These are phyloP conservation scores for Rhodofomes roseus DNA, from an alignment of 1,284 basidiomycete genomes.

Conservation along the genomic window DNA sequence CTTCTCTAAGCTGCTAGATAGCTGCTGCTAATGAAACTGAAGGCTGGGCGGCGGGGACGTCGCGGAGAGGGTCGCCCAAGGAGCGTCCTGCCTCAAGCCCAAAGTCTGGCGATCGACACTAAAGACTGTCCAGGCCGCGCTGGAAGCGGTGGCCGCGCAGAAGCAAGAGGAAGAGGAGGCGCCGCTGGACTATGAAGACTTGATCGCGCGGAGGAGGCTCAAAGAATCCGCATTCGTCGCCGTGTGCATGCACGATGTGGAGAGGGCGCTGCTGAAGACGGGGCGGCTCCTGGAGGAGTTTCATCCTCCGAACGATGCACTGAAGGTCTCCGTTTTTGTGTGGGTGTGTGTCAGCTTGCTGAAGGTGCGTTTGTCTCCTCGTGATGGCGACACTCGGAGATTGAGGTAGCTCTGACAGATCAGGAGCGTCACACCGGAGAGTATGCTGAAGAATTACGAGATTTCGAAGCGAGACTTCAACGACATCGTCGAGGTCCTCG, in stretches of 20 bases:
- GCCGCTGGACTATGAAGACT: conserved; percentile 13
- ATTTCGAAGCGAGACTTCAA: conserved; percentile 17
- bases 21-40: background rate
- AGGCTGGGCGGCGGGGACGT: conserved; percentile 33
- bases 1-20: background rate
- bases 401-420: background rate
- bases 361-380: conserved; percentile 8
- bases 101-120: conserved; percentile 27
- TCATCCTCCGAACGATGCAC: conserved; percentile 13
- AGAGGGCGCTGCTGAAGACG: conserved; percentile 18
- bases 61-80: conserved; percentile 28
- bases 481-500: conserved; percentile 18
- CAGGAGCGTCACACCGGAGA: conserved; percentile 10
- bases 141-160: conserved; percentile 9
- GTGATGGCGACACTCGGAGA: background rate
- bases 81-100: conserved; percentile 31
- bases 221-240: conserved; percentile 14
- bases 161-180: background rate
- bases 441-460: conserved; percentile 9
- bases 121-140: conserved; percentile 25
- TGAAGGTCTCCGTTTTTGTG: conserved; percentile 22
- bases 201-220: conserved; percentile 14
- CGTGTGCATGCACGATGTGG: conserved; percentile 20
- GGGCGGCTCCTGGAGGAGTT: conserved; percentile 15
- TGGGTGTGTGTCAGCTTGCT: conserved; percentile 19